A percentile compares a stretch with the other conserved stretches of the same genome.
Conservation (phyloP, 2,329 filamentous ascomycete species). For the Fusarium udum region DNA sequence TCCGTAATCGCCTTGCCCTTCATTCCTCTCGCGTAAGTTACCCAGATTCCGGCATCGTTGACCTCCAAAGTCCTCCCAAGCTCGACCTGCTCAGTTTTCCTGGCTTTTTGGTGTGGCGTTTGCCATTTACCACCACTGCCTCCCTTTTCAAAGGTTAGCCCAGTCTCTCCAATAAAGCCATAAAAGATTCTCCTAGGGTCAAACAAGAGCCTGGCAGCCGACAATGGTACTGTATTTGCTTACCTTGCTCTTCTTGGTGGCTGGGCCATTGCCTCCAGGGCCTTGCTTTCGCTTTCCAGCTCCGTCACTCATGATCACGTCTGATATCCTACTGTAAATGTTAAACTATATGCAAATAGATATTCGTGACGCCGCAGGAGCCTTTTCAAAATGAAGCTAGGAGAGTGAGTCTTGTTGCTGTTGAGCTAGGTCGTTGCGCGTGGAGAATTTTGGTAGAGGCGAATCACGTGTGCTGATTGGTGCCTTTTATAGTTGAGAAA, state of each 20-base stretch:
- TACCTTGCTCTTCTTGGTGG: conserved; percentile 56
- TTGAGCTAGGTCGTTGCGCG: conserved; percentile 16
- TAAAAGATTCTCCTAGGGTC: neutral
- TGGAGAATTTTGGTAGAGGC: conserved; percentile 34
- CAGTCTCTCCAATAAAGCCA: neutral
- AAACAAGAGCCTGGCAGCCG: neutral
- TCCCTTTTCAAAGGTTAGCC: conserved; percentile 48
- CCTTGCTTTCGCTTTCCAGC: conserved; percentile 50
- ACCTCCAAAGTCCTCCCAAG: conserved; percentile 64
- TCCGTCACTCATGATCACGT: conserved; percentile 44
- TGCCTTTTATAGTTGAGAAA: neutral
- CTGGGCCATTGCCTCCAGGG: conserved; percentile 40
- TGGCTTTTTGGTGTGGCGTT: conserved; percentile 67
- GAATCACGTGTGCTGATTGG: conserved; percentile 30
- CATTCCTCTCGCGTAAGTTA: conserved; percentile 77
- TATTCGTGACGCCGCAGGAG: neutral
- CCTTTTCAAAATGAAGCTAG: neutral
- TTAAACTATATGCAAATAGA: neutral
- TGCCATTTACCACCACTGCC: conserved; percentile 68
- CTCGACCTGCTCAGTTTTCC: conserved; percentile 53
- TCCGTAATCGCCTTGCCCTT: conserved; percentile 76
- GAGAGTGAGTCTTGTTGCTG: neutral
- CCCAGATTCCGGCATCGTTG: conserved; percentile 80
- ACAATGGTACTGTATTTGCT: conserved; percentile 9
- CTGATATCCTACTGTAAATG: neutral